Percentiles rank a stretch among this genome's conserved stretches.
These are phyloP conservation scores for Corniculantispora saksenae DNA, from an alignment of 2,329 filamentous ascomycete genomes.

Conservation along the genomic window DNA sequence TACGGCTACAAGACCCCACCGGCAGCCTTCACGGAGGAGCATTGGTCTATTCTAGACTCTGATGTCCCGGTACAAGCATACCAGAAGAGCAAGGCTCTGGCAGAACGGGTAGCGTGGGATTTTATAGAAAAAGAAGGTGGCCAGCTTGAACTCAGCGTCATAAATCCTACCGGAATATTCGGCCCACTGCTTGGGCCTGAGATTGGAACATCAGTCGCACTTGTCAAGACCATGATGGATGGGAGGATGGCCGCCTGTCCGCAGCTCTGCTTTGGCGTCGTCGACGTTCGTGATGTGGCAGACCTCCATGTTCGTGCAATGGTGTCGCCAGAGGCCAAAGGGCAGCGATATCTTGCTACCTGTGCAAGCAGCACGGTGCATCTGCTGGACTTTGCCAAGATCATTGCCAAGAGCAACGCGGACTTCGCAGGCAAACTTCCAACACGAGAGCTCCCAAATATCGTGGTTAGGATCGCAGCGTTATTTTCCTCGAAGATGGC, in stretches of 20 bases:
- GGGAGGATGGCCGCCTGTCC: slow-evolving; percentile 28
- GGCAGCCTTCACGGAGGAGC: neutral
- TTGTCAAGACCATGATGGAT: slow-evolving; percentile 28
- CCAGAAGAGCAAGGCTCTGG: slow-evolving; percentile 20
- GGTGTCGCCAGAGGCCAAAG: neutral
- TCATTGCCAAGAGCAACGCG: neutral
- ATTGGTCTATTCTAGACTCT: neutral
- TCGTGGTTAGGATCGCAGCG: neutral
- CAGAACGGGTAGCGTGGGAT: slow-evolving; percentile 23
- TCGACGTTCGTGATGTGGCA: slow-evolving; percentile 28
- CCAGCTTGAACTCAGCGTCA: slow-evolving; percentile 10
- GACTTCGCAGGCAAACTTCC: neutral
- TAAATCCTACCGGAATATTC: slow-evolving; percentile 21
- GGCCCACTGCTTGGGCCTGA: slow-evolving; percentile 18
- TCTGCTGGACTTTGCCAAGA: neutral
- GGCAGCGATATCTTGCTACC: slow-evolving; percentile 1
- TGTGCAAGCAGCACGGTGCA: neutral
- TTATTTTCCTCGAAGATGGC: neutral
- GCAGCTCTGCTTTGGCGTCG: slow-evolving; percentile 26
- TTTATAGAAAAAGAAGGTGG: slow-evolving; percentile 8
- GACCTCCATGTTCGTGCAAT: slow-evolving; percentile 2
- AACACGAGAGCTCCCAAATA: neutral
- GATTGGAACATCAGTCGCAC: slow-evolving; percentile 13
- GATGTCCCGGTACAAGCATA: neutral
- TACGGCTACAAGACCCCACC: neutral